Percentiles rank a stretch among this genome's conserved stretches.
Evolutionary conservation across 176 grass and related monocot genomes (phyloP).

Genomic region (Panicum miliaceum): DNA sequence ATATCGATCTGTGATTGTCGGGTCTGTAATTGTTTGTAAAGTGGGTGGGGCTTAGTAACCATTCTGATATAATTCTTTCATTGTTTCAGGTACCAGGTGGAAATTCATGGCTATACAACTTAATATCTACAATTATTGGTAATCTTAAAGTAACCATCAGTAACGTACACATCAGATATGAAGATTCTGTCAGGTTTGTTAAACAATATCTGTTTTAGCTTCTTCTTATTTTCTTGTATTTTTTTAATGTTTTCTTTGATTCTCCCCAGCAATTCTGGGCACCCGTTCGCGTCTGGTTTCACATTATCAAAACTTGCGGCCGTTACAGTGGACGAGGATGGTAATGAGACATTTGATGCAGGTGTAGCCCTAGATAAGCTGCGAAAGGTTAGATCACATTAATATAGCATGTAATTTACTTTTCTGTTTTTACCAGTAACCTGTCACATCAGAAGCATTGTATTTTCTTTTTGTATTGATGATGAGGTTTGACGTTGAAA

Average conservation of each 20-base stretch:
- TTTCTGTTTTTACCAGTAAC: slow-evolving; percentile 1
- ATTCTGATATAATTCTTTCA: neutral
- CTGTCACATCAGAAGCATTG: slow-evolving; percentile 4
- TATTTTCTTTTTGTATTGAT: neutral
- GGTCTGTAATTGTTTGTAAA: neutral
- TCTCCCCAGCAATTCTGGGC: slow-evolving; percentile 75
- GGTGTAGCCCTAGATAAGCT: slow-evolving; percentile 97
- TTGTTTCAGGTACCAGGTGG: slow-evolving; percentile 63
- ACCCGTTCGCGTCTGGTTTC: slow-evolving; percentile 88
- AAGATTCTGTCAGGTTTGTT: slow-evolving; percentile 87
- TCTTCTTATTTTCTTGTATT: slow-evolving; percentile 40
- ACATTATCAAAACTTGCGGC: slow-evolving; percentile 97
- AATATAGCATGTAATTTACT: neutral
- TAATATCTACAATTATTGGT: slow-evolving; percentile 91
- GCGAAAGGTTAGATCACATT: slow-evolving; percentile 70
- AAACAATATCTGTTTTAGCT: slow-evolving; percentile 32
- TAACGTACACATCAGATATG: slow-evolving; percentile 98
- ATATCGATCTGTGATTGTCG: neutral
- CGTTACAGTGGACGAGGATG: slow-evolving; percentile 88
- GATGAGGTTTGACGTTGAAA: slow-evolving; percentile 1
- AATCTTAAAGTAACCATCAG: slow-evolving; percentile 99
- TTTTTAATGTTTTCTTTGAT: slow-evolving; percentile 12
- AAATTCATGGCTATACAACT: slow-evolving; percentile 89
- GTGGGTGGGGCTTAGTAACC: neutral
- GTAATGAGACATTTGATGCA: slow-evolving; percentile 97